Conservation (phyloP, 1,284 basidiomycete genomes). For the Chalciporus sp. region DNA sequence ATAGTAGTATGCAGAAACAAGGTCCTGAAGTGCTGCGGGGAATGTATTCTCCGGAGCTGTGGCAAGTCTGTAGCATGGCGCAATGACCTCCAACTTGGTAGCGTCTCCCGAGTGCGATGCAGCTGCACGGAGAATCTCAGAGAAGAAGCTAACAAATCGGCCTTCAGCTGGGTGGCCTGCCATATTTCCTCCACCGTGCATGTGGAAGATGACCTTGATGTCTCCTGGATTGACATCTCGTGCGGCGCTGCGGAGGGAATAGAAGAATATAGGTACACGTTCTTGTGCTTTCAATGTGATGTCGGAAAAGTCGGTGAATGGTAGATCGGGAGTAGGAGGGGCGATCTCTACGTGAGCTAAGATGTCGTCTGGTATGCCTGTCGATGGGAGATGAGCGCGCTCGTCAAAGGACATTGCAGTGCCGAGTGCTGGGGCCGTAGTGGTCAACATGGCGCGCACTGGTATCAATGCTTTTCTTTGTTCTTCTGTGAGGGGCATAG, state of each 20-base stretch:
- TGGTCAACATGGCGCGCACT: neutral
- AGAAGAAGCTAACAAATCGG: constrained; percentile 9
- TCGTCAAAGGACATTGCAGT: constrained; percentile 19
- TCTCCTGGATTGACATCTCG: neutral
- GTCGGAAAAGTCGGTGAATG: constrained; percentile 7
- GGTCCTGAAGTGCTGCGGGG: constrained; percentile 27
- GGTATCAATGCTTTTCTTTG: constrained; percentile 12
- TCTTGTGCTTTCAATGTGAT: constrained; percentile 19
- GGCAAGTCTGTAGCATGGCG: constrained; percentile 30
- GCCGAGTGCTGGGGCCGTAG: neutral
- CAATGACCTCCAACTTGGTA: constrained; percentile 11
- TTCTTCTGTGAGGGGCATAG: constrained; percentile 22
- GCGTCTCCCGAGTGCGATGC: constrained; percentile 3
- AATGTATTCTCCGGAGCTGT: constrained; percentile 27
- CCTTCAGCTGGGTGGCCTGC: constrained; percentile 20
- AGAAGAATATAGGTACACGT: constrained; percentile 24
- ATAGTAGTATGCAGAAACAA: constrained; percentile 28
- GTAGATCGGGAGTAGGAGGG: constrained; percentile 4
- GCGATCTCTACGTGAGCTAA: constrained; percentile 22
- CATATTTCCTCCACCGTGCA: constrained; percentile 29
- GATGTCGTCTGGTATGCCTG: constrained; percentile 15
- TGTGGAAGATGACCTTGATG: constrained; percentile 23
- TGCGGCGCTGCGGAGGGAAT: neutral
- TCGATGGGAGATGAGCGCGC: constrained; percentile 21
- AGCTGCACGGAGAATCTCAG: constrained; percentile 15